Base-by-base conservation (phyloP, 805 yeast genomes). In the Monosporozyma solicola region DNA sequence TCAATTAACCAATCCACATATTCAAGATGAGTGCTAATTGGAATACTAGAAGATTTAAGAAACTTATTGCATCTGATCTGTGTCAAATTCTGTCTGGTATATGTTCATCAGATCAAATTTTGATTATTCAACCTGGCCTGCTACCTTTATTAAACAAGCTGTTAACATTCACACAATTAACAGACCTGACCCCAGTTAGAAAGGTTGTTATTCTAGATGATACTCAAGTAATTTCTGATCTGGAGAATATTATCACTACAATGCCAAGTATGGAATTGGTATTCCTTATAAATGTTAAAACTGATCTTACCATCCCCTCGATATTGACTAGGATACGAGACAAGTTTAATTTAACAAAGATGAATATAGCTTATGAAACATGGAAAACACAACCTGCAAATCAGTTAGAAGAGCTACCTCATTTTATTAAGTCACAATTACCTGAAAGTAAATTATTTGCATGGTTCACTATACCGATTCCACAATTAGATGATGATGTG, bases 401-500 rank as follows among this genome's bases (percentile, higher is more conserved):
- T 13, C 49, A 20, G 13, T 48, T 51, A 25, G 52, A 41, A 9
- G 48, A 50, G 25, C 50, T 61, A 9, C 58, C 63, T 10, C 67
- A 66, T 53, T 62, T 58, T 33, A 59, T 66, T 48, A 50, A 52
- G 46, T 48, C 58, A 2, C 68, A 64, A 53, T 24, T 63, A 24
- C n/a, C 41, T 51, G 44, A 47, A n/a, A 53, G 58, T 15, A 45
- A 41, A 2, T 43, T 65, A 15, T 49, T 25, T 10, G 52, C 54
- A 9, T 66, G 69, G 69, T 46, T 53, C 33, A 49, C 61, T 29
- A 29, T 67, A 27, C 67, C 70, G 2, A 48, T 59, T 2, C 61
- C 66, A n/a, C 56, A 54, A 43, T 43, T 64, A 10, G 71, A 65
- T 50, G 65, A 60, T 41, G 56, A 66, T 47, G 47, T 66, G 24